Conservation (phyloP, 177 flowering plant genomes). For the Vitis hybrid region DNA sequence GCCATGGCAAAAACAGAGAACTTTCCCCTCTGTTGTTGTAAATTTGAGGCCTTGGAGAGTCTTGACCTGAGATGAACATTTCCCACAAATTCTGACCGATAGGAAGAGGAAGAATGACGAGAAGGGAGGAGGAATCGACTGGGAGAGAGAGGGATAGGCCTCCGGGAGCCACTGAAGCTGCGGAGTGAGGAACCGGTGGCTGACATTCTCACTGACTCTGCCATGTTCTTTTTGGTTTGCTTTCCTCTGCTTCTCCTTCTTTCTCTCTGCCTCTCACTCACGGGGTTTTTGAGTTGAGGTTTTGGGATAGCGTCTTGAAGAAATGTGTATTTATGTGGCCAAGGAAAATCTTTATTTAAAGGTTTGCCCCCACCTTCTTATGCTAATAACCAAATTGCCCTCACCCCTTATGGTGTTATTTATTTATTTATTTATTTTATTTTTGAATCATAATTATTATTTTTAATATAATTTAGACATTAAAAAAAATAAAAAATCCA, state of each 20-base stretch:
- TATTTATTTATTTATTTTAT: neutral
- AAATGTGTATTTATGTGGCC: too few species aligned
- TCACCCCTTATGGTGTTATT: neutral
- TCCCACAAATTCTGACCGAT: conserved; percentile 33
- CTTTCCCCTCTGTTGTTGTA: conserved; percentile 18
- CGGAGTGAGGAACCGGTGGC: conserved; percentile 21
- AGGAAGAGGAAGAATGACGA: conserved; percentile 26
- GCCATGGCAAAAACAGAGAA: conserved; percentile 48
- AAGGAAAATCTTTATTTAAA: neutral
- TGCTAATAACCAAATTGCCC: neutral
- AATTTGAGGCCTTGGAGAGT: conserved; percentile 13
- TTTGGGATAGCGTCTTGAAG: too few species aligned
- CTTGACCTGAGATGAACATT: conserved; percentile 18
- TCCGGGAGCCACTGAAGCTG: conserved; percentile 30
- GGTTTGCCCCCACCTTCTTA: neutral
- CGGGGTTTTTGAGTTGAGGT: neutral
- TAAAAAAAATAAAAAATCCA: too few species aligned
- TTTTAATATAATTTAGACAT: neutral
- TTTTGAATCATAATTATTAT: neutral
- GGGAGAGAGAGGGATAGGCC: conserved; percentile 19
- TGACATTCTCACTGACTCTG: conserved; percentile 37
- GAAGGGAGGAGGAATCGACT: conserved; percentile 26
- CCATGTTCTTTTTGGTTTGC: conserved; percentile 34
- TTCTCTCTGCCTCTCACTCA: conserved; percentile 1
- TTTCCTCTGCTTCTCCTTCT: neutral